Conservation (phyloP, 2,329 filamentous ascomycete species). For the Fusarium beomiforme region DNA sequence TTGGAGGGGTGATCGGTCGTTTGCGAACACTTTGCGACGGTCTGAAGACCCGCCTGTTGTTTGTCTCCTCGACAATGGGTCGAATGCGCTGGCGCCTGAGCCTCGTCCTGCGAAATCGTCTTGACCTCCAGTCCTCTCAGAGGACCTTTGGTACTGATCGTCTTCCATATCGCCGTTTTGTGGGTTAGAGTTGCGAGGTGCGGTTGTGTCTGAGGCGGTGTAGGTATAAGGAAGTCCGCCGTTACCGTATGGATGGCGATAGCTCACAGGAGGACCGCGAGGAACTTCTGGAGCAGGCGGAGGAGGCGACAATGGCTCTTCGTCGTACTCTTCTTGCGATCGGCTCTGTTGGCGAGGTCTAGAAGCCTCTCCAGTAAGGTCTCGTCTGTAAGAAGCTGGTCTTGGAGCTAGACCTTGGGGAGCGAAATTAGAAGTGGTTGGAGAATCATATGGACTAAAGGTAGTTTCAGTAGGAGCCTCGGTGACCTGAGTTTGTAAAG, state of each 20-base stretch:
- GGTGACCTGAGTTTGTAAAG: constrained; percentile 65
- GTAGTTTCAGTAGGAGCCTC: constrained; percentile 68
- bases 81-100: constrained; percentile 32
- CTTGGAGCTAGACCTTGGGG: constrained; percentile 66
- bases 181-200: constrained; percentile 12
- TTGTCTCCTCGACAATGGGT: constrained; percentile 49
- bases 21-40: constrained; percentile 71
- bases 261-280: constrained; percentile 66
- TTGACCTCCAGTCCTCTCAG: constrained; percentile 30
- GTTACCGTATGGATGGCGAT: constrained; percentile 58
- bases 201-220: constrained; percentile 19
- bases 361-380: constrained; percentile 53
- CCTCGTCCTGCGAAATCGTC: constrained; percentile 39
- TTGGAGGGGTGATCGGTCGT: constrained; percentile 89
- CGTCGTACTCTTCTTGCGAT: constrained; percentile 52
- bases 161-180: constrained; percentile 43
- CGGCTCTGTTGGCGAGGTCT: constrained; percentile 53
- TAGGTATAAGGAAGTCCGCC: constrained; percentile 41
- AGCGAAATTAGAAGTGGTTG: constrained; percentile 61
- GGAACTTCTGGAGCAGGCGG: constrained; percentile 70
- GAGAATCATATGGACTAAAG: constrained; percentile 66
- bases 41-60: constrained; percentile 53
- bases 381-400: constrained; percentile 66
- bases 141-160: constrained; percentile 39
- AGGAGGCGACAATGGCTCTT: constrained; percentile 50